Base-by-base conservation (phyloP, 169 alveolate species). In the Sarcocystis neurona region DNA sequence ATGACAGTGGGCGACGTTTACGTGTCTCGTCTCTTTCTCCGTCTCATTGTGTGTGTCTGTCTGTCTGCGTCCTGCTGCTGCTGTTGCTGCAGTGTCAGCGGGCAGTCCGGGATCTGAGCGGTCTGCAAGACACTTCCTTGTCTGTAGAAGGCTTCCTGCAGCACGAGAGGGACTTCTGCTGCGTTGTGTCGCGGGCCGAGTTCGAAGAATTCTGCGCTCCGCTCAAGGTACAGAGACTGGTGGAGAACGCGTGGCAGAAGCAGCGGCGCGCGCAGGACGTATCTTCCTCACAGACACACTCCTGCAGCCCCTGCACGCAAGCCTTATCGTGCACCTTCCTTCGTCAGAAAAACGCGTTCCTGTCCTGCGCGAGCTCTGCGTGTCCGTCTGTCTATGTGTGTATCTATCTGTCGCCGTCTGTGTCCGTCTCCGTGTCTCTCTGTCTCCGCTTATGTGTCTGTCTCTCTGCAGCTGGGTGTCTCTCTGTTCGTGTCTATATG, bases 141-240 rank as follows among this genome's bases (percentile, higher is more conserved):
- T 37, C 60, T 68, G 2, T 77, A n/a, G 85, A 77, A 47, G 85
- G 85, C 20, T 77, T 77, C n/a, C 68, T 77, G 4, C 70, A 77
- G n/a, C 70, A 77, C 44, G 85, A 77, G 37, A n/a, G 0, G 1
- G 85, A 77, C 68, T 44, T 77, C 44, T 5, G 8, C 27, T 46
- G 43, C 8, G 43, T 41, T 23, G 48, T 77, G 50, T 46, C 85
- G 27, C 85, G 85, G n/a, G 68, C 43, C 30, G 70, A 23, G 32
- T 77, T 77, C 20, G 85, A 77, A 23, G 18, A n/a, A 32, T 47
- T 77, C 68, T 77, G 85, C 85, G 60, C 85, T 15, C 85, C 85
- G 2, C 85, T 77, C 68, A 77, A 47, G 85, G 85, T 77, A 2
- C 8, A n/a, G 50, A 37, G 43, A 20, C 15, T 37, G 12, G 75